Conservation (phyloP, 139 green algal species). For the Chlamydomonas sp. region DNA sequence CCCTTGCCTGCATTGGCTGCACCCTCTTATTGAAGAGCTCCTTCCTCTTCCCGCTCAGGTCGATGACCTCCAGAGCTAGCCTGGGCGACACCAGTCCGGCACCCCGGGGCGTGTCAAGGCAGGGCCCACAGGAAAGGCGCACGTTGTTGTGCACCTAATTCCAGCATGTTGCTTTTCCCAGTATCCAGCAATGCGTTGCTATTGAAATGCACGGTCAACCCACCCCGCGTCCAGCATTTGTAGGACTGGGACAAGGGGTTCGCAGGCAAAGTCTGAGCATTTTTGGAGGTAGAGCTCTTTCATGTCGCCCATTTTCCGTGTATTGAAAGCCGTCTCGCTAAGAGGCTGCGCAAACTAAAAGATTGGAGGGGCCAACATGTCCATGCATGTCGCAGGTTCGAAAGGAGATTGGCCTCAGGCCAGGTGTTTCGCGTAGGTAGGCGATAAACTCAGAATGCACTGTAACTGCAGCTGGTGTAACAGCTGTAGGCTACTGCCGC, state of each 20-base stretch:
- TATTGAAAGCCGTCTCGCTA: no score
- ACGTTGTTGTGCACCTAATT: not conserved
- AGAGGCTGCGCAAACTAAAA: no score
- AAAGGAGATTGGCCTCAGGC: no score
- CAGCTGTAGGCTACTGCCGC: no score
- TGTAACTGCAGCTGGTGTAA: no score
- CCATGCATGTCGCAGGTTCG: no score
- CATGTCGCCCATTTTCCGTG: conserved; percentile 11
- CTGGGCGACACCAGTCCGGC: conserved; percentile 7
- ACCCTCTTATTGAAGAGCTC: conserved; percentile 57
- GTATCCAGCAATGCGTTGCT: not conserved
- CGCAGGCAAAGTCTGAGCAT: conserved; percentile 47
- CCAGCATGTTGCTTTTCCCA: not conserved
- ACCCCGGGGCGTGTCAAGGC: not conserved
- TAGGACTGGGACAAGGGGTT: conserved; percentile 20
- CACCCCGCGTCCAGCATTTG: conserved; percentile 16
- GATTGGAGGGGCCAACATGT: no score
- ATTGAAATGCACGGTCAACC: not conserved
- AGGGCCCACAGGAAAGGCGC: not conserved
- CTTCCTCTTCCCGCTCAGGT: conserved; percentile 55
- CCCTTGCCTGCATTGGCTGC: conserved; percentile 56
- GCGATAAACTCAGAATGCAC: no score
- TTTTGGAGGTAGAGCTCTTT: conserved; percentile 35
- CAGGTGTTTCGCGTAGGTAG: no score
- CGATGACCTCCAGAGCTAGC: conserved; percentile 7